Conservation (phyloP, 306 rosid species). For the Prunus padus region DNA sequence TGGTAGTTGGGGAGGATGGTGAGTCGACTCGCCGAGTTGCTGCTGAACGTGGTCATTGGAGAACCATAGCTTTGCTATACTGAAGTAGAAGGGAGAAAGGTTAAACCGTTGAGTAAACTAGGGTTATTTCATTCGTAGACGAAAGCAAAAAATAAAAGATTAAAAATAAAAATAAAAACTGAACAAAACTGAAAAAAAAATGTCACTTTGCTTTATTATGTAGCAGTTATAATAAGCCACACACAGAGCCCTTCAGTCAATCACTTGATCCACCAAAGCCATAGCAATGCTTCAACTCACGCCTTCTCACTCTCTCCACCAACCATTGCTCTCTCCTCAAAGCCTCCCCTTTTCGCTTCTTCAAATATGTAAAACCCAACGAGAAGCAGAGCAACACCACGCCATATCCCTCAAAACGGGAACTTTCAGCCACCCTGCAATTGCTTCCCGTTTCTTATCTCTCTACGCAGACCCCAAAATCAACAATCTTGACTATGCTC, state of each 20-base stretch:
- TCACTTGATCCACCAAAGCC: not conserved
- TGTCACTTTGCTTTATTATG: not conserved
- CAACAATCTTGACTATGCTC: slow-evolving; percentile 47
- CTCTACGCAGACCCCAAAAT: slow-evolving; percentile 48
- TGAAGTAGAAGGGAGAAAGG: not conserved
- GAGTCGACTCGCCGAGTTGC: slow-evolving; percentile 19
- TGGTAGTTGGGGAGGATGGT: not conserved
- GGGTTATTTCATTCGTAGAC: not conserved
- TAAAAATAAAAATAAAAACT: not conserved
- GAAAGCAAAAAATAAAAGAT: not conserved
- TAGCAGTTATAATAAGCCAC: not conserved
- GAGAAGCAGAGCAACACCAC: slow-evolving; percentile 39
- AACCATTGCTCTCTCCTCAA: slow-evolving; percentile 10
- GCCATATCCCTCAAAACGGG: slow-evolving; percentile 48
- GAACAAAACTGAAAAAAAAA: not conserved
- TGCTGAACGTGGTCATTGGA: slow-evolving; percentile 33
- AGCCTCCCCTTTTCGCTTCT: slow-evolving; percentile 24
- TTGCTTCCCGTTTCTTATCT: slow-evolving; percentile 41
- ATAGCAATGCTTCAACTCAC: slow-evolving; percentile 26
- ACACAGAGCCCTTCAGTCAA: not conserved
- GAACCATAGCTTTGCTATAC: slow-evolving; percentile 19
- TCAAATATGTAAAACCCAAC: slow-evolving; percentile 27
- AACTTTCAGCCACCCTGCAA: slow-evolving; percentile 35
- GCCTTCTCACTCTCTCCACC: slow-evolving; percentile 18
- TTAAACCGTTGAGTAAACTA: not conserved